A percentile compares a stretch with the other conserved stretches of the same genome.
Conservation (phyloP, 1,139 yeast species). For the Lodderomyces elongisporus region DNA sequence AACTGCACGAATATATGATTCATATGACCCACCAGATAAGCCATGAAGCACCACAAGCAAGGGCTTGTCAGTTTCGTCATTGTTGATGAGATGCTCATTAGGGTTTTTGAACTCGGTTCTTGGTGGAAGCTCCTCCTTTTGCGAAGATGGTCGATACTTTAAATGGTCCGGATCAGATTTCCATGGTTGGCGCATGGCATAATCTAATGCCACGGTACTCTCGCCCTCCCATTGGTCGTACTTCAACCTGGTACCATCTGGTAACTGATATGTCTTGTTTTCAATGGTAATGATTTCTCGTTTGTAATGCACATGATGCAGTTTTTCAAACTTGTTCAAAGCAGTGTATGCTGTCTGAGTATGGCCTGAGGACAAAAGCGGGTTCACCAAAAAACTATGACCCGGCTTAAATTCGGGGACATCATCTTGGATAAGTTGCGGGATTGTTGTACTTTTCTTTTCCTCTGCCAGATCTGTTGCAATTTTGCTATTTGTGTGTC, state of each 20-base stretch:
- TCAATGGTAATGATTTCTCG: conserved; percentile 33
- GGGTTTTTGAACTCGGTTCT: conserved; percentile 40
- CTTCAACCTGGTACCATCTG: conserved; percentile 25
- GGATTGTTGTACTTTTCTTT: conserved; percentile 17
- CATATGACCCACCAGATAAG: conserved; percentile 60
- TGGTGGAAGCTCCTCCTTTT: conserved; percentile 36
- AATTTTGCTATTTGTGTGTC: conserved; percentile 2
- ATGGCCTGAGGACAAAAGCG: conserved; percentile 39
- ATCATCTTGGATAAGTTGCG: conserved; percentile 22
- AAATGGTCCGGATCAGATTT: conserved; percentile 21
- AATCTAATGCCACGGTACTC: conserved; percentile 39
- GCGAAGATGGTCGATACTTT: conserved; percentile 29
- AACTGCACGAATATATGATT: conserved; percentile 48
- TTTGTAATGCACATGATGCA: conserved; percentile 35
- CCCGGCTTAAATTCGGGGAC: conserved; percentile 33
- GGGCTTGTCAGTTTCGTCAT: conserved; percentile 33
- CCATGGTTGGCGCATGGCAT: conserved; percentile 22
- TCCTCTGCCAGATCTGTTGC: conserved; percentile 3
- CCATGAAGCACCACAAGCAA: conserved; percentile 55
- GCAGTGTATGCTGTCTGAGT: conserved; percentile 47
- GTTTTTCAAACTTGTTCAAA: conserved; percentile 30
- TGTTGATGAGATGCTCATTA: conserved; percentile 20
- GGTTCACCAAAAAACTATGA: conserved; percentile 32
- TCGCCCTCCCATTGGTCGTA: conserved; percentile 42
- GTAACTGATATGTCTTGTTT: conserved; percentile 23